Percentiles rank a stretch among this genome's conserved stretches.
These are phyloP conservation scores for Euphrasia confusa DNA, from an alignment of 257 asterid genomes.

Conservation along the genomic window DNA sequence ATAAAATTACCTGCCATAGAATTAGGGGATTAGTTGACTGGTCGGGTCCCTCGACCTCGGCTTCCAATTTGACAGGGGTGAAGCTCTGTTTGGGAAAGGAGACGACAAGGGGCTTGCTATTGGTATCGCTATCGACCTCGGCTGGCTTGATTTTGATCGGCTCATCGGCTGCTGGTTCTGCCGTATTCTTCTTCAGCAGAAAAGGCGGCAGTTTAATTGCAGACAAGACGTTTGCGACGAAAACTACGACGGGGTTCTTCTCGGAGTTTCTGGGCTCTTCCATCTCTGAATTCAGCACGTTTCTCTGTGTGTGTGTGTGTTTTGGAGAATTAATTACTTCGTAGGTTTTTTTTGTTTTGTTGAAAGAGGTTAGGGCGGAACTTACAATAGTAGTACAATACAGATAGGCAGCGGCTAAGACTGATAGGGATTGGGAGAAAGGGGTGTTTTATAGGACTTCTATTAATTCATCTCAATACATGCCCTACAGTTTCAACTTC, in stretches of 20 bases:
- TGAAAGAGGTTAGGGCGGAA: background rate
- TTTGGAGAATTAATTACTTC: background rate
- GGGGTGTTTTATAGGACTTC: background rate
- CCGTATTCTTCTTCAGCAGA: background rate
- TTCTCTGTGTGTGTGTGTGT: background rate
- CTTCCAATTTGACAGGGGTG: background rate
- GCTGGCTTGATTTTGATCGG: background rate
- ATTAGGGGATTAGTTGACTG: background rate
- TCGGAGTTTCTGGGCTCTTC: background rate
- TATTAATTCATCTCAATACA: background rate
- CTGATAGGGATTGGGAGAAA: no score
- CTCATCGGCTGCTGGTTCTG: background rate
- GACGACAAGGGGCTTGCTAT: background rate
- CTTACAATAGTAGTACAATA: background rate
- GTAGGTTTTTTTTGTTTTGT: background rate
- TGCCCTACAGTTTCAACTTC: no score
- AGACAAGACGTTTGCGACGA: background rate
- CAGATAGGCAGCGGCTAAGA: no score
- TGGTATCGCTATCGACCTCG: background rate
- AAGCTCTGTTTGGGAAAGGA: background rate
- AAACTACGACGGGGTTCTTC: background rate
- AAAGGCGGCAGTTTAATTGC: background rate
- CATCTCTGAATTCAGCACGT: background rate
- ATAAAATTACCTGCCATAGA: background rate
- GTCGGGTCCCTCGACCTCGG: slow-evolving; percentile 2